Percentiles rank a stretch among this genome's conserved stretches.
Evolutionary conservation across 192 early-diverging fungal species (phyloP).

Genomic region (Rhizophagus prolifer): DNA sequence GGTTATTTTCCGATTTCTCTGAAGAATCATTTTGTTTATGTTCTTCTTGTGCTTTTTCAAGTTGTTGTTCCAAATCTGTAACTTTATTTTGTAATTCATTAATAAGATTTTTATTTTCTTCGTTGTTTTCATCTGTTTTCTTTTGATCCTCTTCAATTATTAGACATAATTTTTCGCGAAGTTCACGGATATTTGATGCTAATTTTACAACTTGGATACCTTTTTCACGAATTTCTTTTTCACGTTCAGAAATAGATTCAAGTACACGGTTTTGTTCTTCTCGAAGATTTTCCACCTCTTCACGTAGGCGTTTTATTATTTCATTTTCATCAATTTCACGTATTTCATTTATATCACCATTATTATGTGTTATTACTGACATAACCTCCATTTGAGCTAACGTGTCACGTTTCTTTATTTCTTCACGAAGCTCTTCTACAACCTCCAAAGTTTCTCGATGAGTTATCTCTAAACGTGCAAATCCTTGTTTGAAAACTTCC

Average conservation of each 20-base stretch:
- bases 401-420: conserved; percentile 26
- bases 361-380: neutral
- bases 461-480: conserved; percentile 18
- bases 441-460: conserved; percentile 19
- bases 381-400: conserved; percentile 4
- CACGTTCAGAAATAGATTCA: conserved; percentile 1
- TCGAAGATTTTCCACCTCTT: conserved; percentile 5
- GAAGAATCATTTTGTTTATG: neutral
- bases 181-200: neutral
- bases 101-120: neutral
- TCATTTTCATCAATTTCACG: conserved; percentile 14
- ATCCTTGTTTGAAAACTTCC: conserved; percentile 19
- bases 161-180: neutral
- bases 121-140: neutral
- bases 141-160: neutral
- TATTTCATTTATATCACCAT: neutral
- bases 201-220: neutral
- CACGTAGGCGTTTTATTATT: neutral
- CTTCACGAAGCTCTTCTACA: conserved; percentile 25
- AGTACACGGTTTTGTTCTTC: neutral
- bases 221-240: neutral
- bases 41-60: conserved; percentile 5
- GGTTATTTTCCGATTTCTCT: neutral
- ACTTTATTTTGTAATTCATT: neutral
- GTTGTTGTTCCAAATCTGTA: neutral